A percentile compares a stretch with the other conserved stretches of the same genome.
phyloP scores from a whole-genome alignment of 495 filamentous ascomycete genomes.

The Lasiosphaeriaceae sp. region DNA sequence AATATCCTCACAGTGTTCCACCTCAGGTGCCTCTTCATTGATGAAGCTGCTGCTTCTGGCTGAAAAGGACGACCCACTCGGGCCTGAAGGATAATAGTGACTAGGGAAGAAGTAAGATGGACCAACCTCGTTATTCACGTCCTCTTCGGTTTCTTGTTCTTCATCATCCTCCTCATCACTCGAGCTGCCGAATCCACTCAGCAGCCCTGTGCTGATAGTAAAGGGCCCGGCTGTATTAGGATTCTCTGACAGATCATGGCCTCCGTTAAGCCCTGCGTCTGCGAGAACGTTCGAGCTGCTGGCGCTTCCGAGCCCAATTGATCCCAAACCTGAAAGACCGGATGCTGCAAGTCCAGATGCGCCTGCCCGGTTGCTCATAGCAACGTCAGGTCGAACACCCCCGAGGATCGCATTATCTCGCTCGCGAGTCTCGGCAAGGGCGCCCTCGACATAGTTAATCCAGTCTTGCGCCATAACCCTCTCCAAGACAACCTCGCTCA shows the following conservation, averaged over 20 bases:
- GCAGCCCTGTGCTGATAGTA: constrained; percentile 61
- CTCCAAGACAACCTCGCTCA: constrained; percentile 80
- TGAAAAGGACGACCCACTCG: neutral
- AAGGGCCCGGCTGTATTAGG: constrained; percentile 65
- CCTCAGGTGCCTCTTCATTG: neutral
- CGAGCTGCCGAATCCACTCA: constrained; percentile 92
- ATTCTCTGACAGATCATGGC: constrained; percentile 68
- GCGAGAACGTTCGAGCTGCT: constrained; percentile 66
- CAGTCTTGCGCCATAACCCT: constrained; percentile 83
- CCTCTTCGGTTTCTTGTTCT: constrained; percentile 77
- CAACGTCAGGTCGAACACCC: constrained; percentile 86
- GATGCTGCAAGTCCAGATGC: constrained; percentile 31
- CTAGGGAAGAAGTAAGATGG: constrained; percentile 1
- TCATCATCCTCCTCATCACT: constrained; percentile 98
- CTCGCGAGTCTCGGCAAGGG: constrained; percentile 88
- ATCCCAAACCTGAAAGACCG: constrained; percentile 43
- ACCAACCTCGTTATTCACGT: constrained; percentile 52
- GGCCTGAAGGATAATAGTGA: neutral
- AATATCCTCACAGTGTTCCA: neutral
- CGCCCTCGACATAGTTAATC: constrained; percentile 94
- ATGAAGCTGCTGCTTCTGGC: neutral
- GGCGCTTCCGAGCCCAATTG: constrained; percentile 42
- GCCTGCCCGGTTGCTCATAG: constrained; percentile 47
- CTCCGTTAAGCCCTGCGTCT: constrained; percentile 67
- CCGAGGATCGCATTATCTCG: constrained; percentile 98